Evolutionary conservation across 345 rosid genomes (phyloP).

Genomic region (Corchorus olitorius): DNA sequence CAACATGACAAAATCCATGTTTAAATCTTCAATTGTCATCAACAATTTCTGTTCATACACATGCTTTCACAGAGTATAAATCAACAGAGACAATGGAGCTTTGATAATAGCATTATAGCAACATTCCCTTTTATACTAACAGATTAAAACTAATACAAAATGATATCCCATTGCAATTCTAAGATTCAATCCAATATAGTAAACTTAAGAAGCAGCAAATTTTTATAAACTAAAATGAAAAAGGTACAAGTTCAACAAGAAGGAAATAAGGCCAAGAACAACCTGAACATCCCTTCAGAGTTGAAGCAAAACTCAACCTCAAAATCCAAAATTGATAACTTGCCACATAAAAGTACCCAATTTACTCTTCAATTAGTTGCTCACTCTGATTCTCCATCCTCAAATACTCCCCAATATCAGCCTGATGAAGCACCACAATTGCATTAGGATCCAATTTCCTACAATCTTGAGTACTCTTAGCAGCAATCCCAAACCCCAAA

Average conservation of each 20-base stretch:
- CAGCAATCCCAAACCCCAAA: constrained; percentile 80
- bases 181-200: neutral
- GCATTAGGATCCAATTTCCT: constrained; percentile 88
- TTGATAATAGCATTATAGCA: neutral
- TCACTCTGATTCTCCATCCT: constrained; percentile 75
- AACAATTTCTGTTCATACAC: neutral
- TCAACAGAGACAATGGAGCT: neutral
- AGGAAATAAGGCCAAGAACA: neutral
- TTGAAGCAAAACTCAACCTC: neutral
- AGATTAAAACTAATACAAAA: neutral
- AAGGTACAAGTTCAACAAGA: neutral
- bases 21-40: neutral
- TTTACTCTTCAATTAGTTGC: constrained; percentile 6
- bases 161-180: neutral
- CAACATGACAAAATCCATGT: neutral
- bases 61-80: no score
- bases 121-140: neutral
- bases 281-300: neutral
- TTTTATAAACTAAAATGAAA: neutral
- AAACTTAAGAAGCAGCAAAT: neutral
- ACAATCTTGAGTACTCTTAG: constrained; percentile 82
- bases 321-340: neutral
- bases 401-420: constrained; percentile 88
- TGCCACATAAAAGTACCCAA: neutral
- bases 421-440: constrained; percentile 80